These are phyloP conservation scores for Solanum pennellii DNA, from an alignment of 257 asterid species.

Conservation along the genomic window DNA sequence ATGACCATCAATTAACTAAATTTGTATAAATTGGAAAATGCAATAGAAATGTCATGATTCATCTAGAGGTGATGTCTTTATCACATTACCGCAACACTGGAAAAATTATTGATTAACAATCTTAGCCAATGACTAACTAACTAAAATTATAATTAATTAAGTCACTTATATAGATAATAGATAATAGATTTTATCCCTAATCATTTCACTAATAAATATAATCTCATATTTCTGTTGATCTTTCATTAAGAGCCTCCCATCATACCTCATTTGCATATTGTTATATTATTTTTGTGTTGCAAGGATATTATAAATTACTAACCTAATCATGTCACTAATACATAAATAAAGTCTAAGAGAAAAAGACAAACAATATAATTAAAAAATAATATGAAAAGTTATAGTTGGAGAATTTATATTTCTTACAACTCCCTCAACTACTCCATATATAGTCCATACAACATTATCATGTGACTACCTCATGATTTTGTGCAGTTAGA, in stretches of 20 bases:
- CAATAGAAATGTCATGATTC: neutral
- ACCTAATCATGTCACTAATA: conserved; percentile 1
- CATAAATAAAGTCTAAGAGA: neutral
- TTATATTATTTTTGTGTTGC: neutral
- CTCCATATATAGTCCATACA: neutral
- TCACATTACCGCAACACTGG: neutral
- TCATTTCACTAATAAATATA: neutral
- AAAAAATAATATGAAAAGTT: neutral
- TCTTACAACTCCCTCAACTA: neutral
- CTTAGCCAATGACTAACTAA: neutral
- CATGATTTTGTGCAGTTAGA: neutral
- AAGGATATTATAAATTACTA: conserved; percentile 9
- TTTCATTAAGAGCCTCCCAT: conserved; percentile 7
- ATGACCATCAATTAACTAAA: neutral
- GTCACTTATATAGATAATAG: neutral
- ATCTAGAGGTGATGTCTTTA: neutral
- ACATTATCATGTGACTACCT: conserved; percentile 2
- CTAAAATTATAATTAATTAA: neutral
- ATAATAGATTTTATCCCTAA: neutral
- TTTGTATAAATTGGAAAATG: neutral
- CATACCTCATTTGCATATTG: neutral
- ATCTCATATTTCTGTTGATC: neutral
- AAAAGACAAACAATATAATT: neutral
- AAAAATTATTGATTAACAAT: neutral
- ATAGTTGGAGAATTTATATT: neutral